phyloP scores from a whole-genome alignment of 2,329 filamentous ascomycete genomes.

The Colletotrichum sp. region DNA sequence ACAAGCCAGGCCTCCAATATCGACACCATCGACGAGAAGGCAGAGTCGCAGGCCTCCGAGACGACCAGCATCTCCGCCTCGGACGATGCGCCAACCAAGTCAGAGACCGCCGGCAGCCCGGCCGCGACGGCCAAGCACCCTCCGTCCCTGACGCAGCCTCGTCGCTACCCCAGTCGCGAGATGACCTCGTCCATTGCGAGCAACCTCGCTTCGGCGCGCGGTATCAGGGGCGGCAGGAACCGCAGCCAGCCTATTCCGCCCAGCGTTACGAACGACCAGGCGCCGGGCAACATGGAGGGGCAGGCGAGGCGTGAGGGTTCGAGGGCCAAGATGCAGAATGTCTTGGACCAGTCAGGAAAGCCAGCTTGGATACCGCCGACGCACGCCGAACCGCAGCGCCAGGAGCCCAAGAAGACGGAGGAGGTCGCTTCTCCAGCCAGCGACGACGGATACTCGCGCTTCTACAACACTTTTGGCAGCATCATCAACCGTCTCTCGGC shows the following conservation, averaged over 20 bases:
- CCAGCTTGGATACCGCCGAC: slow-evolving; percentile 58
- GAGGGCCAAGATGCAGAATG: slow-evolving; percentile 59
- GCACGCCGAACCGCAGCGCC: slow-evolving; percentile 26
- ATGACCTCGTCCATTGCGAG: slow-evolving; percentile 84
- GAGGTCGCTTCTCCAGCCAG: slow-evolving; percentile 33
- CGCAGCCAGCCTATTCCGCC: slow-evolving; percentile 73
- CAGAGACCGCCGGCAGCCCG: slow-evolving; percentile 23
- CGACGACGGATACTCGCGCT: slow-evolving; percentile 86
- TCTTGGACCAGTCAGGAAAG: slow-evolving; percentile 59
- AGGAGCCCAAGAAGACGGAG: slow-evolving; percentile 29
- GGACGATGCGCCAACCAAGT: slow-evolving; percentile 24
- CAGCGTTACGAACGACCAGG: slow-evolving; percentile 75
- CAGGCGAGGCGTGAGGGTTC: slow-evolving; percentile 56
- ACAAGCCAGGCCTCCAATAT: slow-evolving; percentile 35
- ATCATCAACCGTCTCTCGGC: slow-evolving; percentile 90
- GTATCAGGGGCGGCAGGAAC: slow-evolving; percentile 68
- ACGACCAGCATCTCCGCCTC: neutral
- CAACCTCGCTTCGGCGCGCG: slow-evolving; percentile 84
- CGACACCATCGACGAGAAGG: slow-evolving; percentile 43
- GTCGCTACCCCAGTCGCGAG: slow-evolving; percentile 67
- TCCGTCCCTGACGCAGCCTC: slow-evolving; percentile 43
- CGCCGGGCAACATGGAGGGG: slow-evolving; percentile 71
- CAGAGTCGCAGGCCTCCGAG: slow-evolving; percentile 21
- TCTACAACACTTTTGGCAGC: slow-evolving; percentile 90
- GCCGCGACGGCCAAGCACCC: slow-evolving; percentile 27